phyloP scores from a whole-genome alignment of 2,329 filamentous ascomycete species.

The Daldinia sp. region DNA sequence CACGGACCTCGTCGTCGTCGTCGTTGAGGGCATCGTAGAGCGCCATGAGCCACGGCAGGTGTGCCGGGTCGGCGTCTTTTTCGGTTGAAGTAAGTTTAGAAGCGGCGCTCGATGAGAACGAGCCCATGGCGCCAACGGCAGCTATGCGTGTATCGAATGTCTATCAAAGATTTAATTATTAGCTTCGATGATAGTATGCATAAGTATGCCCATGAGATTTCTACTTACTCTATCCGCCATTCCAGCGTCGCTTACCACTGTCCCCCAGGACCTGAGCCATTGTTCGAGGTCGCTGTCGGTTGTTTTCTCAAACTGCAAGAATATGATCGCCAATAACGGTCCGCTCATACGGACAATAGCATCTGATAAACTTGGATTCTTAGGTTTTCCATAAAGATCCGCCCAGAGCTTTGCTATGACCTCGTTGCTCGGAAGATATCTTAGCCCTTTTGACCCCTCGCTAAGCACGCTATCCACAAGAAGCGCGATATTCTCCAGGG shows the following conservation, averaged over 20 bases:
- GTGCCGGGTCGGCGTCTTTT: conserved; percentile 42
- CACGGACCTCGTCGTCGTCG: conserved; percentile 89
- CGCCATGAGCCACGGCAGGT: conserved; percentile 67
- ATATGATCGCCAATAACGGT: conserved; percentile 51
- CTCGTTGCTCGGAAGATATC: conserved; percentile 46
- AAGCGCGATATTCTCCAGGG: conserved; percentile 57
- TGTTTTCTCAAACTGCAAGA: conserved; percentile 27
- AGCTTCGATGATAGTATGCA: background rate
- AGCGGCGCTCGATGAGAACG: conserved; percentile 54
- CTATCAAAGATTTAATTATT: conserved; percentile 47
- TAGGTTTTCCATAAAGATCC: conserved; percentile 48
- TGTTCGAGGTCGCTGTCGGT: conserved; percentile 29
- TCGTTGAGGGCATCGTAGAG: conserved; percentile 84
- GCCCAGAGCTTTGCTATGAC: conserved; percentile 54
- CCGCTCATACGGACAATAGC: conserved; percentile 59
- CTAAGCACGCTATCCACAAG: conserved; percentile 54
- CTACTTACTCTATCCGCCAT: conserved; percentile 57
- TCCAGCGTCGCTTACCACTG: conserved; percentile 58
- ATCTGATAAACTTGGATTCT: conserved; percentile 60
- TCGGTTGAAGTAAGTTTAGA: conserved; percentile 40
- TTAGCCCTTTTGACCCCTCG: conserved; percentile 31
- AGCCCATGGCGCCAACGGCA: conserved; percentile 62
- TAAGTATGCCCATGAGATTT: background rate
- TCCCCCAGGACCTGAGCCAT: conserved; percentile 54
- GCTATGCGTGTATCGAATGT: conserved; percentile 72